Conservation (phyloP, 1,284 basidiomycete genomes). For the Spongispora temasekensis region DNA sequence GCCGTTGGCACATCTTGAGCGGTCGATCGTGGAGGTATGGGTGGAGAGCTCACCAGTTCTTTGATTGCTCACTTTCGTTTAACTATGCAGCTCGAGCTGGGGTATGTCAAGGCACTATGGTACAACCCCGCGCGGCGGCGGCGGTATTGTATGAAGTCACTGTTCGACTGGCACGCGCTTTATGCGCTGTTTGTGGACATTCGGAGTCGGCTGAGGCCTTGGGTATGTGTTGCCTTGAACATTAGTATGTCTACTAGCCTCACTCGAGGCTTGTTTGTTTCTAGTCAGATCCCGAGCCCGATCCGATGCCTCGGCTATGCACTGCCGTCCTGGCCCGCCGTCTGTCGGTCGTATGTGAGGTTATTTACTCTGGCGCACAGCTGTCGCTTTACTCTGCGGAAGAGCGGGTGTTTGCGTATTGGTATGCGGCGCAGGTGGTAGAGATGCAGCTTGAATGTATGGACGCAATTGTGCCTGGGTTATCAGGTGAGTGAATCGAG, state of each 20-base stretch:
- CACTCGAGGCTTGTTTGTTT: background rate
- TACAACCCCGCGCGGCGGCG: conserved; percentile 68
- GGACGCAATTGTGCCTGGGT: conserved; percentile 45
- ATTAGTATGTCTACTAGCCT: conserved; percentile 4
- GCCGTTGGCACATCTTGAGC: conserved; percentile 52
- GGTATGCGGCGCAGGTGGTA: conserved; percentile 62
- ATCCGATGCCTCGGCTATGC: conserved; percentile 43
- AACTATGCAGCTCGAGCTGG: conserved; percentile 56
- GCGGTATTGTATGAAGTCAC: conserved; percentile 60
- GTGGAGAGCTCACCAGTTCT: background rate
- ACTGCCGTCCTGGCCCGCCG: conserved; percentile 55
- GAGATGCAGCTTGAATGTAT: conserved; percentile 56
- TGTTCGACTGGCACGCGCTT: conserved; percentile 63
- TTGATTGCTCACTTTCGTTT: background rate
- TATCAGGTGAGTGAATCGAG: conserved; percentile 36
- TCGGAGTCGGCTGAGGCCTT: conserved; percentile 32
- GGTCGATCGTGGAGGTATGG: conserved; percentile 52
- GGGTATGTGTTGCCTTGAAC: conserved; percentile 28
- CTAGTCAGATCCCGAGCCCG: conserved; percentile 28
- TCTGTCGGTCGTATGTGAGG: conserved; percentile 61
- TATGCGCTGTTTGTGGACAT: conserved; percentile 51
- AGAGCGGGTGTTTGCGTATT: conserved; percentile 74
- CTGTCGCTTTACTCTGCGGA: conserved; percentile 69
- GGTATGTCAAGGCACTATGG: conserved; percentile 61
- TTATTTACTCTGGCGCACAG: conserved; percentile 76